Percentiles rank a stretch among this genome's conserved stretches.
phyloP scores from a whole-genome alignment of 2,329 filamentous ascomycete genomes.

The Aspergillus cejpii region DNA sequence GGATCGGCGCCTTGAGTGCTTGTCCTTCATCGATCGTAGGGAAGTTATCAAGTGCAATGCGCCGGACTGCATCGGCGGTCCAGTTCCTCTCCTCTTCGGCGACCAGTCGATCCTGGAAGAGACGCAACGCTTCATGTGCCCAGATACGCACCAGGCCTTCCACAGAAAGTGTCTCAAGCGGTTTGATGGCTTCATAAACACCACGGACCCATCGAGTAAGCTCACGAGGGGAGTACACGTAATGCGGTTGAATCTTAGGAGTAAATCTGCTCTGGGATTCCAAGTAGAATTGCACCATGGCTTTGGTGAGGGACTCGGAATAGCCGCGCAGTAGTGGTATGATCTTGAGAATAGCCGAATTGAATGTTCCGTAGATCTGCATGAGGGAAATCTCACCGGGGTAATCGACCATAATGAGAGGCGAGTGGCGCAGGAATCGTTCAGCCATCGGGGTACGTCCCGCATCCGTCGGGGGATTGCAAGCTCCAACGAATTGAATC shows the following conservation, averaged over 20 bases:
- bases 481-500: conserved; percentile 98
- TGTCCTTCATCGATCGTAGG: conserved; percentile 88
- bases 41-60: conserved; percentile 86
- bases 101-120: conserved; percentile 97
- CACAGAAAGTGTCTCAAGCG: conserved; percentile 76
- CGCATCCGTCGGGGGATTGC: conserved; percentile 95
- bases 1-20: conserved; percentile 82
- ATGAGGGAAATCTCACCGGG: conserved; percentile 88
- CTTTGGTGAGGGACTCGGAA: conserved; percentile 84
- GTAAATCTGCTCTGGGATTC: conserved; percentile 94
- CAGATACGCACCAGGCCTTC: conserved; percentile 95
- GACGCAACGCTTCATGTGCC: conserved; percentile 90
- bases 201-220: conserved; percentile 96
- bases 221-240: conserved; percentile 98
- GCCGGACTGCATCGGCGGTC: conserved; percentile 81
- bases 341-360: conserved; percentile 91
- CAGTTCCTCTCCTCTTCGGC: conserved; percentile 89
- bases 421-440: conserved; percentile 89
- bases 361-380: conserved; percentile 99
- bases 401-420: conserved; percentile 99
- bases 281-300: conserved; percentile 95
- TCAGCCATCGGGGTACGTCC: conserved; percentile 91
- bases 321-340: conserved; percentile 92
- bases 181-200: conserved; percentile 92
- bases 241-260: conserved; percentile 93